Percentiles rank a stretch among this genome's conserved stretches.
Conservation (phyloP, 192 early-diverging fungal species). For the Allomyces macrogynus region DNA sequence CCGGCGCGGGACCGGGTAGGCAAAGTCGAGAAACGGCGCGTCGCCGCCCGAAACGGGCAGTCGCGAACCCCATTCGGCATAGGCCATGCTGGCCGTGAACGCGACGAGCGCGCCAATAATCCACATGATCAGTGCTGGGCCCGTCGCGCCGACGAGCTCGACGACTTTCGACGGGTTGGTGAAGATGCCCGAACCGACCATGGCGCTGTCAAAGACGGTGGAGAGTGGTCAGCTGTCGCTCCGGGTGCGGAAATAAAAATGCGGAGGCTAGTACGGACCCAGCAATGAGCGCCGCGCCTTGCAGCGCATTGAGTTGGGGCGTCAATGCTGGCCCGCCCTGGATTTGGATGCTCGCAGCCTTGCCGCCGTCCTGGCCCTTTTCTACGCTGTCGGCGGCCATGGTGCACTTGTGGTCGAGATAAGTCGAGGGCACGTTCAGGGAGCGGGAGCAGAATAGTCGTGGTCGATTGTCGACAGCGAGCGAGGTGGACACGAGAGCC, state of each 20-base stretch:
- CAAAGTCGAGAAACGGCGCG: conserved; percentile 10
- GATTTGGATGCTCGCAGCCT: too few relatives aligned
- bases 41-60: conserved; percentile 16
- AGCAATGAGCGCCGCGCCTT: neutral
- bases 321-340: too few relatives aligned
- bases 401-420: too few relatives aligned
- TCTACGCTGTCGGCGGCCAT: too few relatives aligned
- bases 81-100: conserved; percentile 7
- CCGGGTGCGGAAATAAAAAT: too few relatives aligned
- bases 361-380: too few relatives aligned
- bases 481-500: too few relatives aligned
- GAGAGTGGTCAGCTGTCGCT: too few relatives aligned
- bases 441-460: too few relatives aligned
- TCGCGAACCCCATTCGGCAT: conserved; percentile 12
- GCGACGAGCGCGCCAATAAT: conserved; percentile 8
- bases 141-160: conserved; percentile 13
- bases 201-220: conserved; percentile 1
- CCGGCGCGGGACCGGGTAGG: neutral
- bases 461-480: too few relatives aligned
- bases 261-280: neutral
- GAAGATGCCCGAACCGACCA: conserved; percentile 23
- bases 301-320: neutral
- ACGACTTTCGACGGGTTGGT: conserved; percentile 18
- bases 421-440: too few relatives aligned
- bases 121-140: conserved; percentile 20